phyloP scores from a whole-genome alignment of 495 filamentous ascomycete genomes.

The Talaromyces ruber region DNA sequence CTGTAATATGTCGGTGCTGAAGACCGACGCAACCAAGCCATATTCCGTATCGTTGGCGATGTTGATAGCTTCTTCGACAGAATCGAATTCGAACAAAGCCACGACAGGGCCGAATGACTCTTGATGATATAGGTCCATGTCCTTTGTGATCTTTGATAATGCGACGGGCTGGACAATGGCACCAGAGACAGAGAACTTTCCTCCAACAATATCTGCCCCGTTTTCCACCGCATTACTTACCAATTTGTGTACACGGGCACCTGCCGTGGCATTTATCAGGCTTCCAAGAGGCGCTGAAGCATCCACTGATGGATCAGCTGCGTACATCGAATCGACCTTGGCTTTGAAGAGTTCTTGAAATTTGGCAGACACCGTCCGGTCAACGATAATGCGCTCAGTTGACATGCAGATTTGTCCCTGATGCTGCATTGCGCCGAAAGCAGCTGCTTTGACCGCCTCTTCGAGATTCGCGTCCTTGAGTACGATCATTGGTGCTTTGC shows the following conservation, averaged over 20 bases:
- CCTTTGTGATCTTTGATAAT: constrained; percentile 31
- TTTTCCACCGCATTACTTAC: constrained; percentile 18
- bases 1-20: constrained; percentile 66
- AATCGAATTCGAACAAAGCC: constrained; percentile 40
- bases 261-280: no score
- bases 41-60: constrained; percentile 42
- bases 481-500: constrained; percentile 28
- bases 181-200: constrained; percentile 4
- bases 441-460: constrained; percentile 12
- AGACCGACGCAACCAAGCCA: constrained; percentile 67
- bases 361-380: constrained; percentile 7
- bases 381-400: no score
- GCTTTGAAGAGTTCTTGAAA: no score
- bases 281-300: no score
- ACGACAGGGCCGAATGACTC: constrained; percentile 50
- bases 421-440: not conserved
- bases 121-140: constrained; percentile 35
- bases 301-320: no score
- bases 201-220: constrained; percentile 5
- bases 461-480: constrained; percentile 22
- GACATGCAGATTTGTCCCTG: constrained; percentile 2
- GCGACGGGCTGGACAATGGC: constrained; percentile 41
- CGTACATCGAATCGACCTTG: no score
- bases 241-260: no score
- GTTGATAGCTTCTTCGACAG: constrained; percentile 41